Evolutionary conservation across 192 early-diverging fungal genomes (phyloP), one percentile per base, ranked within the genome.

Genomic region (Rhizoclosmatium globosum): DNA sequence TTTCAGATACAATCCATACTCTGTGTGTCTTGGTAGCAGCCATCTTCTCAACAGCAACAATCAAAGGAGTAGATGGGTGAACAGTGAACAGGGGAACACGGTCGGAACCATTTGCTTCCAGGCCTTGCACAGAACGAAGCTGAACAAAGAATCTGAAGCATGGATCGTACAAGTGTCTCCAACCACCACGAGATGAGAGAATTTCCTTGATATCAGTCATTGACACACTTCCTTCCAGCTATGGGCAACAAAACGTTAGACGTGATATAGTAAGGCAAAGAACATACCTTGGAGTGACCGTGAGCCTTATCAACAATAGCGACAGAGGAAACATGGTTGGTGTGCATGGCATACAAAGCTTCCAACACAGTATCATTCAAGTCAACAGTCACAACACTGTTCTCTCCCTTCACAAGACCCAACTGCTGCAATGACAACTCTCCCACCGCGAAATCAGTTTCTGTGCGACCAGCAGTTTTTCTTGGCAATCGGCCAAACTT

Each of bases 141-240:
- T 79, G 77, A 19, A 45, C 80, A 69, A 89, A 89, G 78, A 89
- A 89, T 43, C 81, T 53, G 73, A 81, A 81, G 44, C 70, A 71
- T 13, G 56, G 38, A 41, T 84, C 83, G 53, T 81, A 85, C 9
- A 89, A 72, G 19, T 80, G 76, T 13, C 76, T 68, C 83, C 83
- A 88, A 9, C 86, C 88, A 7, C 76, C 79, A 11, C 79, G 53
- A 15, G 71, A 68, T 6, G 82, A 66, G 3, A 89, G 80, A 57
- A 89, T 85, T 17, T 79, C 80, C 57, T 88, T 88, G 64, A 89
- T 84, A 71, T 89, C 88, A 4, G 84, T 84, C 82, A 88, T 83
- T 42, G 43, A 23, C 47, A 87, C 85, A 21, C 64, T 67, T 31
- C 87, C 87, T 21, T 64, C 38, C 13, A 87, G 76, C 68, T 79